Percentiles rank a stretch among this genome's conserved stretches.
These are phyloP conservation scores for Laburnicola sp. DNA, from an alignment of 2,329 filamentous ascomycete genomes.

Conservation along the genomic window DNA sequence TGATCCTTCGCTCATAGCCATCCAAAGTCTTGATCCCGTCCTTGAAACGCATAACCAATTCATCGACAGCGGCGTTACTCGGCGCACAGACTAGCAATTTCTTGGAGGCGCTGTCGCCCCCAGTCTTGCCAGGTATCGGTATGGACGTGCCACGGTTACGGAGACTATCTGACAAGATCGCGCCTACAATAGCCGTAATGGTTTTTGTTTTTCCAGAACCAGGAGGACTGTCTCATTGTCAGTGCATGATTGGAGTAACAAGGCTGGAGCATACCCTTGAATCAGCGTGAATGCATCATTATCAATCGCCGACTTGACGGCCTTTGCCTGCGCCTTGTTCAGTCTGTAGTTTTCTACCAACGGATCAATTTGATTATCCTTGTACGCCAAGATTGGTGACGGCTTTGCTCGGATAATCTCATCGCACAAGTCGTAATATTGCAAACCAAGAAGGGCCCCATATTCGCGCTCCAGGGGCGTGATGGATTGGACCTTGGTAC, in stretches of 20 bases:
- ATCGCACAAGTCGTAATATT: conserved; percentile 94
- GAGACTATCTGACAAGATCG: conserved; percentile 68
- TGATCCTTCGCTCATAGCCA: conserved; percentile 74
- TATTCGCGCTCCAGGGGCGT: conserved; percentile 95
- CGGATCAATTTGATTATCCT: conserved; percentile 69
- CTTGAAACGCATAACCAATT: conserved; percentile 90
- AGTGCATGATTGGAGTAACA: conserved; percentile 17
- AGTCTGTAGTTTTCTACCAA: conserved; percentile 78
- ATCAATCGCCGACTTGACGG: conserved; percentile 86
- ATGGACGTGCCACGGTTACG: conserved; percentile 54
- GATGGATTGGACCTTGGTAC: conserved; percentile 86
- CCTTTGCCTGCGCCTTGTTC: conserved; percentile 86
- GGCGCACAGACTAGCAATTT: conserved; percentile 97
- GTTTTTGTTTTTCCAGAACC: conserved; percentile 99
- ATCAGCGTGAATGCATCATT: conserved; percentile 98
- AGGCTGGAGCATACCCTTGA: conserved; percentile 67
- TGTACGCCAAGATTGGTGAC: conserved; percentile 82
- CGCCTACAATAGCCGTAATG: conserved; percentile 93
- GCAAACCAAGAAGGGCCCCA: conserved; percentile 83
- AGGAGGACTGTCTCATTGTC: conserved; percentile 64
- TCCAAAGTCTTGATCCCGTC: conserved; percentile 76
- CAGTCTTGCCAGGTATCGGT: conserved; percentile 41
- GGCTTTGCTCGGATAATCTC: conserved; percentile 89
- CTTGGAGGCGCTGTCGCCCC: conserved; percentile 58
- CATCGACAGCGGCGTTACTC: conserved; percentile 96